A percentile compares a stretch with the other conserved stretches of the same genome.
Conservation (phyloP, 2,329 filamentous ascomycete genomes). For the Talaromyces piceae region DNA sequence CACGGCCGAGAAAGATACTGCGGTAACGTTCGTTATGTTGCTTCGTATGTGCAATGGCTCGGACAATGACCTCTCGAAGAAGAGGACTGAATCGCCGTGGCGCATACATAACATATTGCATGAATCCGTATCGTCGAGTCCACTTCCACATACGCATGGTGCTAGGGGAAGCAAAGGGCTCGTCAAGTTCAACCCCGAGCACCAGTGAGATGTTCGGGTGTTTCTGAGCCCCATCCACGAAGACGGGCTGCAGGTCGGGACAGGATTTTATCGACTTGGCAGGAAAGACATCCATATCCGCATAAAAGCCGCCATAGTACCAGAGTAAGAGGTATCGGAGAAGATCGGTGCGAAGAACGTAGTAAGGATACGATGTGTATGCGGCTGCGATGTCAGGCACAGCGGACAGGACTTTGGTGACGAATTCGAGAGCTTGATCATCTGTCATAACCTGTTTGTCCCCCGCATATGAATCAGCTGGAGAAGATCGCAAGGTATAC, state of each 20-base stretch:
- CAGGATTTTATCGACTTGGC: conserved; percentile 22
- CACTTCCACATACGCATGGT: conserved; percentile 28
- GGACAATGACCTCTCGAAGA: conserved; percentile 23
- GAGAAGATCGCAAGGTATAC: not conserved
- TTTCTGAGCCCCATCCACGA: not conserved
- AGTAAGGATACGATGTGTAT: conserved; percentile 33
- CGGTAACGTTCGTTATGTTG: conserved; percentile 15
- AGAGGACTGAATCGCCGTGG: conserved; percentile 29
- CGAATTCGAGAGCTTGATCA: conserved; percentile 20
- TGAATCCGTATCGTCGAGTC: conserved; percentile 26
- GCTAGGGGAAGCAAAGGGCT: conserved; percentile 25
- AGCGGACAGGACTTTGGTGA: conserved; percentile 17
- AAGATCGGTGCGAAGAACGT: conserved; percentile 46
- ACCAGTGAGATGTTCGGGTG: conserved; percentile 24
- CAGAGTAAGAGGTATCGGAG: conserved; percentile 30
- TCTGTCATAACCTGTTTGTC: conserved; percentile 21
- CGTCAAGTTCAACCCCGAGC: conserved; percentile 29
- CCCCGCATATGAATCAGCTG: not conserved
- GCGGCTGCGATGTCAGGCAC: conserved; percentile 21
- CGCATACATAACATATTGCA: conserved; percentile 30
- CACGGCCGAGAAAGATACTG: conserved; percentile 12
- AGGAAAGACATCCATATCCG: conserved; percentile 27
- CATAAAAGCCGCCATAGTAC: conserved; percentile 31
- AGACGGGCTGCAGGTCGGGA: conserved; percentile 15
- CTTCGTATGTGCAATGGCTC: conserved; percentile 25